Evolutionary conservation across 371 early-diverging fungal species (phyloP), one percentile per base, ranked within the genome.

Genomic region (Entomophthora muscae): DNA sequence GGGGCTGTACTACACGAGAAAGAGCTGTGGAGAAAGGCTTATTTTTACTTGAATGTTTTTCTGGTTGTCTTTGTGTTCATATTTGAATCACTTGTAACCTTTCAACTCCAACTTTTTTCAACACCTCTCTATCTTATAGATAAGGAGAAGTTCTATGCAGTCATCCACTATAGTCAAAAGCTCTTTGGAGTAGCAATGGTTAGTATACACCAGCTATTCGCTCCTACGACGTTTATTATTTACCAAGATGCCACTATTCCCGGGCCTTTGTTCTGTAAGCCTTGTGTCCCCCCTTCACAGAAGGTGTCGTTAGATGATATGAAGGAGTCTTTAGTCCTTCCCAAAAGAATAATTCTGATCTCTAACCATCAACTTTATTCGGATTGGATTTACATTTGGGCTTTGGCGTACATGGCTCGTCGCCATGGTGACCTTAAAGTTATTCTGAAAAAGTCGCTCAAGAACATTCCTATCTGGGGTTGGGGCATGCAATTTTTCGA

Each of bases 331-430:
- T 59, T 80, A 23, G 63, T 72, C 30, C 69, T 81, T 53, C 78
- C 80, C 2, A 65, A 75, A 3, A 67, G 80, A 12, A 63, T 75
- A 42, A 66, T 81, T 54, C 65, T 86, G 13, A 85, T 86, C 60
- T 79, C 86, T 56, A 89, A 91, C 71, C 90, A 91, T 72, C 90
- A 90, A 81, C 86, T 86, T 52, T 89, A 88, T 71, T 78, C 85
- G 32, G 95, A 93, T 72, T 93, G 92, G 91, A 85, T 90, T 69
- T 91, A 89, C 71, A 73, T 93, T n/a, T 92, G 93, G 90, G 75
- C 73, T 64, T 65, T 83, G 23, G 70, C 87, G 1, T 83, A 86
- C 69, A 71, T 79, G 55, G 75, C 78, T 22, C 75, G 75, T 29
- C 83, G 80, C 23, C 85, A 88, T 65, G 90, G 88, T 12, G 74